Evolutionary conservation across 176 grass and related monocot species (phyloP).

Genomic region (Carex myosuroides): DNA sequence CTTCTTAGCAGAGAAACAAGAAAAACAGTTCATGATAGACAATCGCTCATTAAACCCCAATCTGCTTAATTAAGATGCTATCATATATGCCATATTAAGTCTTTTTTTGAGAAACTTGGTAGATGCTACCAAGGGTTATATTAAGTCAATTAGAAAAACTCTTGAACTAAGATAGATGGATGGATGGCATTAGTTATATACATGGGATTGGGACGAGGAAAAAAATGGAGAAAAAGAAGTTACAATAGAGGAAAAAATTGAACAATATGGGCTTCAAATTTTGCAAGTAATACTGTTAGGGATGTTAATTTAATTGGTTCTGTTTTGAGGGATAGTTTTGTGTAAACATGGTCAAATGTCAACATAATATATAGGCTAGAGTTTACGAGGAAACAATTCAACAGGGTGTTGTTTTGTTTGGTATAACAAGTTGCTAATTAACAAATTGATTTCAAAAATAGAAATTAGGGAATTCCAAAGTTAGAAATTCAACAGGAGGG

Average conservation of each 20-base stretch:
- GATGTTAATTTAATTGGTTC: neutral
- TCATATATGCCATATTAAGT: neutral
- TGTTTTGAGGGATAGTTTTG: neutral
- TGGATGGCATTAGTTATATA: neutral
- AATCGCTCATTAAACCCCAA: neutral
- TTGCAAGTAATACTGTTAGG: neutral
- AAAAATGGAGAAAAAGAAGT: neutral
- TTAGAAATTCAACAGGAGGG: no score
- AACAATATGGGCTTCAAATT: neutral
- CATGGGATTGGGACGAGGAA: neutral
- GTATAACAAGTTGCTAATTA: neutral
- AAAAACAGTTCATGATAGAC: conserved; percentile 58
- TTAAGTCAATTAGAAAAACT: neutral
- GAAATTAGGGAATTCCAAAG: neutral
- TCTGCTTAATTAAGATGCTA: neutral
- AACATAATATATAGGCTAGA: neutral
- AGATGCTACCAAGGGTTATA: no score
- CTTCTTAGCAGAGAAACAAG: conserved; percentile 53
- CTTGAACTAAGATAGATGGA: neutral
- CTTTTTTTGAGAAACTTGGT: no score
- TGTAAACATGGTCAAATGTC: neutral
- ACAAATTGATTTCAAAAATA: conserved; percentile 13
- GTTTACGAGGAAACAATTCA: neutral
- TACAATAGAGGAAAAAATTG: neutral
- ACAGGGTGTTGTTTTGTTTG: neutral